Evolutionary conservation across 805 yeast genomes (phyloP), one percentile per base, ranked within the genome.

Genomic region (Metschnikowia arizonensis): DNA sequence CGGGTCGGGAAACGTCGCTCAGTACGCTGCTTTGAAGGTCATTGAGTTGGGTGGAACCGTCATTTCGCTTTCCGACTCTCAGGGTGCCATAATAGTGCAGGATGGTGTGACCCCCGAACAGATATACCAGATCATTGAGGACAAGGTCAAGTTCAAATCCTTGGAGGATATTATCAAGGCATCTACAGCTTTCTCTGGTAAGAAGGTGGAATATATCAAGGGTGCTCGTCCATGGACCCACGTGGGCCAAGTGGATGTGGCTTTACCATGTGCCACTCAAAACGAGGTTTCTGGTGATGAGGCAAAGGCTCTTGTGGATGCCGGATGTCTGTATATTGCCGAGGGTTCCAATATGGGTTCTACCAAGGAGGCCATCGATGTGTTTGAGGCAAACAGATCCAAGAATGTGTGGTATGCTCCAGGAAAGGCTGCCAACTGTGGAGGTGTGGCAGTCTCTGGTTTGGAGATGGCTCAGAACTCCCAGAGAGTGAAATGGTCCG

Each of bases 301-400:
- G 78, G 99, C 99, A 55, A 82, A 85, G 78, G 88, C 91, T 63
- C 82, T 91, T 65, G 83, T 91, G 57, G 90, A 86, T 60, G 85
- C 93, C 54, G 98, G 97, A 64, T 81, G 83, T 72, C 85, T 85
- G 73, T 90, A 70, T 78, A 83, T 91, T 65, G 98, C 99, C 60
- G 99, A 91, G 81, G 99, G 99, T 68, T 91, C 98, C 65, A 91
- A 91, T 78, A 91, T 91, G 99, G 98, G 99, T 66, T 91, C 96
- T 58, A 90, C 97, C 60, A 85, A 86, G 73, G 98, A 91, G 69
- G 99, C 99, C 58, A 88, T 91, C 58, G 88, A 84, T 57, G 89
- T 87, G 52, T 91, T 90, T 61, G 99, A 91, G 81, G 87, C 85
- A 61, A 81, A 78, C 69, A 82, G 91, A 77, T 31, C 69, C 54